A percentile compares a stretch with the other conserved stretches of the same genome.
Evolutionary conservation across 768 basidiomycete species (phyloP).

Genomic region (Naganishia antarctica): DNA sequence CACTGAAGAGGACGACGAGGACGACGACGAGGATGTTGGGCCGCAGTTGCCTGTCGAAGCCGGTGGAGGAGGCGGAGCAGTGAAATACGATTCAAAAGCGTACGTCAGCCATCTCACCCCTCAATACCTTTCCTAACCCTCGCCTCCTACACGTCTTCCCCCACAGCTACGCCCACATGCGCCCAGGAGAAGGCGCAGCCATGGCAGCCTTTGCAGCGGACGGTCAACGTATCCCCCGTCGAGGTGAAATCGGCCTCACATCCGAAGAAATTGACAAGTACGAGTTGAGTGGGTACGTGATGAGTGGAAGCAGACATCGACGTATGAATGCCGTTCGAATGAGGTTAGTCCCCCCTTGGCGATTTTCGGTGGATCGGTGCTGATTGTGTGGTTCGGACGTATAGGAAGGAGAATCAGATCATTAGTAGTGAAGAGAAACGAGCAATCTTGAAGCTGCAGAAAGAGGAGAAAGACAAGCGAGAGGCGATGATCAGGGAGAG

Average conservation of each 20-base stretch:
- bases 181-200: conserved; percentile 91
- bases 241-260: conserved; percentile 94
- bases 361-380: background rate
- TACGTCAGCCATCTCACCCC: too few species aligned
- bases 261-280: conserved; percentile 79
- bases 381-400: conserved; percentile 1
- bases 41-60: conserved; percentile 63
- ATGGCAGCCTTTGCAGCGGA: conserved; percentile 90
- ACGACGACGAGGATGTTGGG: conserved; percentile 67
- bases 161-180: conserved; percentile 70
- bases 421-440: conserved; percentile 98
- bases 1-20: conserved; percentile 54
- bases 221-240: conserved; percentile 91
- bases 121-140: background rate
- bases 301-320: conserved; percentile 90
- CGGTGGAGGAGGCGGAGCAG: conserved; percentile 54
- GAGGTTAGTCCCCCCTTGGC: conserved; percentile 35
- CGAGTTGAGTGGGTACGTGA: conserved; percentile 90
- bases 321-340: conserved; percentile 99
- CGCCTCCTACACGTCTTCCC: background rate
- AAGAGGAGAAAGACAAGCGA: conserved; percentile 84
- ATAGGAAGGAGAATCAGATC: conserved; percentile 95
- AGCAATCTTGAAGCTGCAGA: conserved; percentile 88
- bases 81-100: conserved; percentile 61
- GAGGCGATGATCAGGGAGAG: conserved; percentile 85